Evolutionary conservation across 129 eudicot species (phyloP), one percentile per base, ranked within the genome.

Genomic region (Centella asiatica): DNA sequence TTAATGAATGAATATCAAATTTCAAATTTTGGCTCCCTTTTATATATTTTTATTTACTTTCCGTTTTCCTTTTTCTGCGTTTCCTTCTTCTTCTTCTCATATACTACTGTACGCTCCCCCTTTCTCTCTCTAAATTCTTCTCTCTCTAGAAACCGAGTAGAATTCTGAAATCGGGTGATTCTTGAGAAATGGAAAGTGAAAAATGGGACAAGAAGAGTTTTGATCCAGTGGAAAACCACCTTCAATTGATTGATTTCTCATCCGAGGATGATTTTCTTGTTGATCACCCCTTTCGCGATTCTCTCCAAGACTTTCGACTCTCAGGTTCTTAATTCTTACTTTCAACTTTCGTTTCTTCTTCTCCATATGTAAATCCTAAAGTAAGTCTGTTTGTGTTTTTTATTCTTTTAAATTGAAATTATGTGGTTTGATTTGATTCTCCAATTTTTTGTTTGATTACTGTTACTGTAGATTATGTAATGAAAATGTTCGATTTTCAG

Each of bases 211-310:
- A 13, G 18, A 60, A 69, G 65, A 60, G 56, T 51, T 48, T 73
- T 55, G 68, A 36, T 24, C 81, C 42, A 56, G 83, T 52, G 4
- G 77, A 84, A 55, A 67, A 72, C 32, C 82, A 70, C 53, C 83
- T 88, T 36, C 61, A 67, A 74, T 74, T 84, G 44, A 77, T 85
- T 20, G 95, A 85, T 49, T 57, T 85, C 0, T 56, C 83, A 5
- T 65, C 69, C 33, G 88, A 85, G 70, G 87, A 86, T 66, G 90
- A 86, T 77, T 72, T 61, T 68, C 83, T 86, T 11, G 77, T 80
- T 28, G 87, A 70, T 55, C 67, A 53, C 23, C 80, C 81, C 18
- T 72, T 76, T 29, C 79, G 77, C 31, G 68, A 64, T 69, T 65
- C 82, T 55, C 76, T 78, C 15, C 61, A 74, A 53, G 94, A 84